Base-by-base conservation (phyloP, 2,329 filamentous ascomycete species). In the Sporothrix luriei region DNA sequence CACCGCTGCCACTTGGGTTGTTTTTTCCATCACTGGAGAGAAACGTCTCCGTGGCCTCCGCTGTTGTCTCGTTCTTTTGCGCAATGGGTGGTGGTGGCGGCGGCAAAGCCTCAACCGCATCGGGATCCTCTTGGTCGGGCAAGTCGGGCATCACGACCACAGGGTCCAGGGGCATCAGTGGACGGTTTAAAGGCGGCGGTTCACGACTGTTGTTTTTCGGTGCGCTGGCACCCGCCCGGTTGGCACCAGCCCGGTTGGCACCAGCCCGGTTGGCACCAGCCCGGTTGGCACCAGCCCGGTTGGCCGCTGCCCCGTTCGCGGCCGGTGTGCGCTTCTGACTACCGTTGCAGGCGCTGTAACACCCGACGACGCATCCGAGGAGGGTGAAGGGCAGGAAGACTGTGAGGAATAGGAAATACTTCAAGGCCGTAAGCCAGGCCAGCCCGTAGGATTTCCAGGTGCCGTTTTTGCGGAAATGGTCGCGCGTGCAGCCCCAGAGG, bases 161-260 rank as follows among this genome's bases (percentile, higher is more conserved):
- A 21, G 65, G 51, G n/a, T 48, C 52, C 24, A 68, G 52, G 4
- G 65, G 21, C 65, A 68, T 68, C 16, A 55, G 65, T n/a, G 65
- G 49, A 10, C 62, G 46, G 10, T 16, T 19, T 2, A 13, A 14
- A 6, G 48, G 64, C 5, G 64, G 64, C n/a, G 29, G 33, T 33
- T 33, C 33, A 33, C 33, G 33, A 33, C 9, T 33, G 33, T 7
- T 4, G 5, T 4, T 33, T 33, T 6, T 33, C 1, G 29, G 29
- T 33, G 33, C 0, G 33, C 1, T 1, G 33, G 33, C 33, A 7
- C 33, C 33, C 7, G 5, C 33, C 33, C 33, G 33, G 33, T 33
- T 33, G 33, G 33, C 4, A 33, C n/a, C n/a, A n/a, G n/a, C n/a
- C n/a, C n/a, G n/a, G n/a, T 33, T 33, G 43, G 43, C 14, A n/a